A percentile compares a stretch with the other conserved stretches of the same genome.
phyloP scores from a whole-genome alignment of 2,329 filamentous ascomycete genomes.

The Magnaporthales sp. region DNA sequence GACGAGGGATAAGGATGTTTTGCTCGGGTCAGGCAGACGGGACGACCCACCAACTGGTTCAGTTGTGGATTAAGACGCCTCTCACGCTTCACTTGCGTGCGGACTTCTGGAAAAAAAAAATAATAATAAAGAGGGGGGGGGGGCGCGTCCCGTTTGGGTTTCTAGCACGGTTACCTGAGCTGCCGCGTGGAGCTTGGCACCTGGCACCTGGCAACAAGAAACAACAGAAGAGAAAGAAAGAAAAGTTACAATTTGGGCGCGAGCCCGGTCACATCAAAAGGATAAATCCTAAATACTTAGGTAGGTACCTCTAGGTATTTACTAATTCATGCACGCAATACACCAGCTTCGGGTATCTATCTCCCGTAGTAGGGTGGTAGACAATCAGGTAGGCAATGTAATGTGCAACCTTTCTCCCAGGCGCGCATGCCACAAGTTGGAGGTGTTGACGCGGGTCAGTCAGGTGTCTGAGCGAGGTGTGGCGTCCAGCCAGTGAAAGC shows the following conservation, averaged over 20 bases:
- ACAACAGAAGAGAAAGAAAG: background rate
- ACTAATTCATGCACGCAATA: background rate
- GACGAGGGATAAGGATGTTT: background rate
- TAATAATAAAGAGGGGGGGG: background rate
- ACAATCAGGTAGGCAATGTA: background rate
- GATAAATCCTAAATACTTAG: no score
- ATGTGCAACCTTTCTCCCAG: background rate
- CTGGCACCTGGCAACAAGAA: background rate
- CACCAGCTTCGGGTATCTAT: background rate
- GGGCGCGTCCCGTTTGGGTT: background rate
- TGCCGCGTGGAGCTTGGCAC: constrained; percentile 3
- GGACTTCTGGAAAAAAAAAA: constrained; percentile 2
- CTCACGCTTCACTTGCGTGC: background rate
- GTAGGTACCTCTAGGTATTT: background rate
- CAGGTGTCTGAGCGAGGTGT: background rate
- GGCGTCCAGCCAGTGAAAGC: background rate
- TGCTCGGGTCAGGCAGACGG: background rate
- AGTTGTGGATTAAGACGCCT: background rate
- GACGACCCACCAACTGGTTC: background rate
- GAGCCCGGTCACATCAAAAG: background rate
- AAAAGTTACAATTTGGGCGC: background rate
- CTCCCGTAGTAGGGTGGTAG: background rate
- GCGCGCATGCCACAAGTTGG: background rate
- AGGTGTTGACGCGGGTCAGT: background rate
- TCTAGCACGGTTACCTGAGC: background rate